A percentile compares a stretch with the other conserved stretches of the same genome.
phyloP scores from a whole-genome alignment of 768 basidiomycete species.

The Infundibulicybe gibba region DNA sequence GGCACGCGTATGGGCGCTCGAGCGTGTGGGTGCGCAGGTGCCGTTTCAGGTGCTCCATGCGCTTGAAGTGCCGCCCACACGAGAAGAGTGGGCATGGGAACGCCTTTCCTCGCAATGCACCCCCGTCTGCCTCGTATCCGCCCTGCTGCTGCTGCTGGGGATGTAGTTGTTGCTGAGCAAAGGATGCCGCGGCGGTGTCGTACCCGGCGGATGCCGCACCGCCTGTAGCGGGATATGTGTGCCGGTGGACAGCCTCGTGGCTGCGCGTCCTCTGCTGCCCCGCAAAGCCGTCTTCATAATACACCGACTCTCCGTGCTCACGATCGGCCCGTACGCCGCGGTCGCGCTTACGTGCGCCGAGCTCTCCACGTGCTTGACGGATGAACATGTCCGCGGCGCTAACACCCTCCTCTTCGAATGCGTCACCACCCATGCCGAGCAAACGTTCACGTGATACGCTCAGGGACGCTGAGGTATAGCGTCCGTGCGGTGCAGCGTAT shows the following conservation, averaged over 20 bases:
- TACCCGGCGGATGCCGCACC: conserved; percentile 1
- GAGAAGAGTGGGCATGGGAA: conserved; percentile 83
- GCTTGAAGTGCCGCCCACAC: conserved; percentile 84
- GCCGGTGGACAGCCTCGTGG: conserved; percentile 27
- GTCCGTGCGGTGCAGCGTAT: conserved; percentile 15
- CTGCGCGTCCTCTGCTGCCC: conserved; percentile 22
- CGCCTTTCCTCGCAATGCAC: conserved; percentile 45
- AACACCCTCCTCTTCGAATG: conserved; percentile 19
- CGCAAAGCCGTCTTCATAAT: conserved; percentile 23
- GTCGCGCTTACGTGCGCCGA: conserved; percentile 24
- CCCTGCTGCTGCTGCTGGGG: neutral
- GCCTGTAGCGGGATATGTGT: conserved; percentile 21
- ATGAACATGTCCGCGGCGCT: conserved; percentile 68
- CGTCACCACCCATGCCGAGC: conserved; percentile 16
- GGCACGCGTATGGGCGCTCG: conserved; percentile 80
- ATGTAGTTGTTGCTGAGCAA: neutral
- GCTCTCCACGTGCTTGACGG: conserved; percentile 57
- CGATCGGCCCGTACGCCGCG: conserved; percentile 25
- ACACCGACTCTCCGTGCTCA: conserved; percentile 21
- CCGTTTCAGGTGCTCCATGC: conserved; percentile 87
- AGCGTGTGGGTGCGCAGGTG: conserved; percentile 88
- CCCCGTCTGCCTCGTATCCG: neutral
- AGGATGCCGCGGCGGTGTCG: neutral
- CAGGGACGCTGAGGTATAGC: too few relatives aligned
- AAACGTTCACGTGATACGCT: conserved; percentile 19